phyloP scores from a whole-genome alignment of 768 basidiomycete species.

The Boletus rufocinnamomeus region DNA sequence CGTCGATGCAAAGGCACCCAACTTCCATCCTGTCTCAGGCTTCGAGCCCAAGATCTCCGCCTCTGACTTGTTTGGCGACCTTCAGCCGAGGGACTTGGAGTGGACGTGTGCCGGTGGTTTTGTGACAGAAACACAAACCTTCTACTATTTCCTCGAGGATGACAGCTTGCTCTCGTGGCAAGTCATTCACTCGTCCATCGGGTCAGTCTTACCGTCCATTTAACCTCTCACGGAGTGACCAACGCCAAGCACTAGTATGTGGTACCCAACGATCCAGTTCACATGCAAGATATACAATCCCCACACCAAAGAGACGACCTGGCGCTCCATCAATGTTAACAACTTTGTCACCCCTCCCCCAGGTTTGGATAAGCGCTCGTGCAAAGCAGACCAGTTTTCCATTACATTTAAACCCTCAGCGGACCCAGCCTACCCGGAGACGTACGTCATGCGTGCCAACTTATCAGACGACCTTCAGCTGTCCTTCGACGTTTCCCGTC shows the following conservation, averaged over 20 bases:
- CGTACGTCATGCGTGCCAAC: conserved; percentile 78
- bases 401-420: conserved; percentile 62
- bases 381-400: conserved; percentile 83
- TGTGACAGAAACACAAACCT: conserved; percentile 86
- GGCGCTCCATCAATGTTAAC: conserved; percentile 86
- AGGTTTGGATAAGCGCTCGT: conserved; percentile 80
- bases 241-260: conserved; percentile 54
- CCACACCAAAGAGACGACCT: conserved; percentile 66
- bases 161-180: conserved; percentile 80
- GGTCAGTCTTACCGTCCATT: conserved; percentile 53
- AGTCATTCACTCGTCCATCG: conserved; percentile 85
- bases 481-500: conserved; percentile 69
- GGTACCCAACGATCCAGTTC: conserved; percentile 95
- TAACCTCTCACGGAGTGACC: conserved; percentile 7
- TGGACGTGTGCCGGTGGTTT: conserved; percentile 87
- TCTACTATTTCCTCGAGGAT: conserved; percentile 81
- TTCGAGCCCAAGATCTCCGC: conserved; percentile 47
- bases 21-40: conserved; percentile 77
- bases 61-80: conserved; percentile 70
- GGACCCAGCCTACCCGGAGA: conserved; percentile 65
- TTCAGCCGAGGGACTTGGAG: conserved; percentile 72
- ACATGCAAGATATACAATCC: conserved; percentile 88
- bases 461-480: conserved; percentile 80
- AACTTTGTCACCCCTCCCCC: conserved; percentile 80
- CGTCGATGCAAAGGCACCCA: conserved; percentile 68